Base-by-base conservation (phyloP, 2,329 filamentous ascomycete genomes). In the Penicillium hordei region DNA sequence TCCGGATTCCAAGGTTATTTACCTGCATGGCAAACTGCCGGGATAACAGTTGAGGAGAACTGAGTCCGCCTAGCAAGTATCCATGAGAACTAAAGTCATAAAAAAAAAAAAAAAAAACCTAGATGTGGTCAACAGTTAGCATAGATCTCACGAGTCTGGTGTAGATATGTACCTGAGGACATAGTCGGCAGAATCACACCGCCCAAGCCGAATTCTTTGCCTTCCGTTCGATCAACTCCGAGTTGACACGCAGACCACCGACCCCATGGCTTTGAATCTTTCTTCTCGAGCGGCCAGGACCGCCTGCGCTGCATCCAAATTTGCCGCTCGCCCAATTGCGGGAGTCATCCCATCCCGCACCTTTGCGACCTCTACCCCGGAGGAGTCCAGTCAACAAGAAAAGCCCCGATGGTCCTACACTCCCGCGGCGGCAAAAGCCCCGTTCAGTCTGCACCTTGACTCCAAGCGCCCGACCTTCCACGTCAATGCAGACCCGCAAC, bases 401-500 rank as follows among this genome's bases (percentile, higher is more conserved):
- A 70, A 74, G 64, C 88, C 88, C 50, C 81, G 89, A 78, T 92
- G 89, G 89, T 81, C 84, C 12, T 82, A 86, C 68, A 92, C 89
- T 8, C 89, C 89, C 10, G 78, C 83, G 61, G 79, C 77, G 57
- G 89, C 90, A 81, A 90, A 87, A 76, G 87, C 87, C 4, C 85
- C 86, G 0, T 84, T 90, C 58, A 71, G 75, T 59, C 60, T 77
- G 44, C 75, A 71, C 43, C 62, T 70, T 38, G 65, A 72, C 55
- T 72, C 70, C 40, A 71, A 72, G 50, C 66, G 70, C 52, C 67
- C 66, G 21, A 61, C 69, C 73, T 70, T 93, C 85, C 84, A 72
- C 72, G 66, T 92, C 74, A 97, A 97, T 76, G 82, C 84, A 21
- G 86, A 93, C 70, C 90, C 90, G 10, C 81, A 79, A 64, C 81